A percentile compares a stretch with the other conserved stretches of the same genome.
Conservation (phyloP, 2,329 filamentous ascomycete genomes). For the Fusarium caatingaense region DNA sequence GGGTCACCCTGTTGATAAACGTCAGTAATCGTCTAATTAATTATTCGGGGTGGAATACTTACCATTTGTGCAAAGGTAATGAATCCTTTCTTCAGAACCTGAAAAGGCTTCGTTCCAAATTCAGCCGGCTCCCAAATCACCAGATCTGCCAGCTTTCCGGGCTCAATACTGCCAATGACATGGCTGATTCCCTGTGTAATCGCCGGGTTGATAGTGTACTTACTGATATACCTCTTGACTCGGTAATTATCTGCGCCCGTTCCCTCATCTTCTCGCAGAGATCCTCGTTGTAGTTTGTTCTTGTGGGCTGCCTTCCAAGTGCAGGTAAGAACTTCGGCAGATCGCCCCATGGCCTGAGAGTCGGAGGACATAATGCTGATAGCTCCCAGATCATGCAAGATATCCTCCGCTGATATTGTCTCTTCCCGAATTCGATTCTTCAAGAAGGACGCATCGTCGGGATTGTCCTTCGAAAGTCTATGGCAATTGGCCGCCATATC, state of each 20-base stretch:
- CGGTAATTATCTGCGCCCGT: background rate
- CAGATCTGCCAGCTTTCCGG: background rate
- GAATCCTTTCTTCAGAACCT: background rate
- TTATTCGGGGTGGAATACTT: background rate
- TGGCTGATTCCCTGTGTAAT: background rate
- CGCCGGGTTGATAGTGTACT: background rate
- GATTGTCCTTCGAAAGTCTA: background rate
- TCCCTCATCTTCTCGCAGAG: background rate
- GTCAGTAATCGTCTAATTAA: background rate
- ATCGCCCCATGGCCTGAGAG: background rate
- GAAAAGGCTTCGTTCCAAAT: background rate
- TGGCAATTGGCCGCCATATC: background rate
- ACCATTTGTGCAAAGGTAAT: background rate
- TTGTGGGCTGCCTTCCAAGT: background rate
- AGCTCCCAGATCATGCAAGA: background rate
- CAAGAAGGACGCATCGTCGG: background rate
- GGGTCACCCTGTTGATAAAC: background rate
- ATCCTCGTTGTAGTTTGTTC: background rate
- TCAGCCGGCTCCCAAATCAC: background rate
- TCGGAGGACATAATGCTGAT: background rate
- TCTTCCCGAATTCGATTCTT: background rate
- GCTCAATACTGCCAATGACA: background rate
- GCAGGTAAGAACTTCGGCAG: background rate
- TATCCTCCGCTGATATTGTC: background rate
- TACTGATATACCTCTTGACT: background rate